phyloP scores from a whole-genome alignment of 2,329 filamentous ascomycete genomes.

The Trichoderma sp. region DNA sequence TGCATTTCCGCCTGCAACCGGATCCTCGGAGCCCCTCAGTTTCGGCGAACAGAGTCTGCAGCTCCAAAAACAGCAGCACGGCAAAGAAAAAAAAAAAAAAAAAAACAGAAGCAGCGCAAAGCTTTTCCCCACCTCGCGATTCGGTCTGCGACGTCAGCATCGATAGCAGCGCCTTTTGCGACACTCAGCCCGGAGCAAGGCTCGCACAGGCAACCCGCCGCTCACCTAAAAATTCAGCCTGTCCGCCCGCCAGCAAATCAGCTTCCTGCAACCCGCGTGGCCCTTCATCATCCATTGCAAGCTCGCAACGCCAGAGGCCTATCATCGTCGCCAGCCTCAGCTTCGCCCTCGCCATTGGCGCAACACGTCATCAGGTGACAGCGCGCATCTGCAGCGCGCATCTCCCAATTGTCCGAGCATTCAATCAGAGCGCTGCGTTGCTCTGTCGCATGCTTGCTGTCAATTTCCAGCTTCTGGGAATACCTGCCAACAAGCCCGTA shows the following conservation, averaged over 20 bases:
- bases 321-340: slow-evolving; percentile 51
- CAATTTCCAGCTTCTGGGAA: slow-evolving; percentile 21
- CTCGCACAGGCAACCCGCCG: slow-evolving; percentile 18
- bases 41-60: slow-evolving; percentile 6
- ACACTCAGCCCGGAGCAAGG: slow-evolving; percentile 8
- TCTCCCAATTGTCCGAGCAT: slow-evolving; percentile 33
- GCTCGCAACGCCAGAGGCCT: slow-evolving; percentile 49
- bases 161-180: background rate
- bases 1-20: slow-evolving; percentile 6
- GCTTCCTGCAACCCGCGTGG: slow-evolving; percentile 43
- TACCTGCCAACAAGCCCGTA: background rate
- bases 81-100: background rate
- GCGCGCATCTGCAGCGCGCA: slow-evolving; percentile 38
- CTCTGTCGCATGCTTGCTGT: slow-evolving; percentile 27
- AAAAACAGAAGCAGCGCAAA: background rate
- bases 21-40: slow-evolving; percentile 20
- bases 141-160: slow-evolving; percentile 21
- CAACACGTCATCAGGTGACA: slow-evolving; percentile 54
- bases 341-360: slow-evolving; percentile 50
- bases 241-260: slow-evolving; percentile 52
- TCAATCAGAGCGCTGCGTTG: slow-evolving; percentile 32
- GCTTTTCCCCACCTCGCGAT: slow-evolving; percentile 6
- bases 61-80: background rate
- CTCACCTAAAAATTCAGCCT: slow-evolving; percentile 31
- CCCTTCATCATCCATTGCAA: slow-evolving; percentile 37